phyloP scores from a whole-genome alignment of 768 basidiomycete genomes.

The Phanerochaete sordida region DNA sequence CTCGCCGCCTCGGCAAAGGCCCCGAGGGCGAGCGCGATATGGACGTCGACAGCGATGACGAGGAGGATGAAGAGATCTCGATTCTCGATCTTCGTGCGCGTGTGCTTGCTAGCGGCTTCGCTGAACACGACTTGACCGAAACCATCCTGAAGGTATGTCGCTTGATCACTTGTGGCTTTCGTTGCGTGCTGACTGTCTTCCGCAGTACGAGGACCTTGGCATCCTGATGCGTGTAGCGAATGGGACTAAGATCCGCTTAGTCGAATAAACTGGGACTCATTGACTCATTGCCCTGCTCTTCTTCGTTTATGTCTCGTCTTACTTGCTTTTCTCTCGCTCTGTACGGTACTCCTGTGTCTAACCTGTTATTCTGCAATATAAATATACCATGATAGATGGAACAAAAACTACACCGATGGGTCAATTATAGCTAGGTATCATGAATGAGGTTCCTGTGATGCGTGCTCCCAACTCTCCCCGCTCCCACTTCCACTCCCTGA shows the following conservation, averaged over 20 bases:
- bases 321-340: constrained; percentile 10
- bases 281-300: not conserved
- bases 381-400: constrained; percentile 15
- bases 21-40: constrained; percentile 70
- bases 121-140: constrained; percentile 86
- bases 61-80: constrained; percentile 60
- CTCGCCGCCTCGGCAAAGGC: constrained; percentile 60
- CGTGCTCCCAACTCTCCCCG: constrained; percentile 71
- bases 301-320: constrained; percentile 15
- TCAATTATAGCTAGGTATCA: constrained; percentile 17
- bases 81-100: constrained; percentile 88
- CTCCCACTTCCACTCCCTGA: constrained; percentile 51
- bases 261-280: constrained; percentile 18
- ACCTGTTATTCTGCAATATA: constrained; percentile 11
- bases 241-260: constrained; percentile 76
- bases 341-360: constrained; percentile 15
- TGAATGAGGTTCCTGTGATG: constrained; percentile 48
- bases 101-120: constrained; percentile 84
- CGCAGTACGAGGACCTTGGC: constrained; percentile 88
- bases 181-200: not conserved
- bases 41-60: constrained; percentile 53
- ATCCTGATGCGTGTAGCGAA: constrained; percentile 83
- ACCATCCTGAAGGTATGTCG: constrained; percentile 71
- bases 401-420: constrained; percentile 7
- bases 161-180: not conserved